Base-by-base conservation (phyloP, 192 early-diverging fungal species). In the Coemansia sp. region DNA sequence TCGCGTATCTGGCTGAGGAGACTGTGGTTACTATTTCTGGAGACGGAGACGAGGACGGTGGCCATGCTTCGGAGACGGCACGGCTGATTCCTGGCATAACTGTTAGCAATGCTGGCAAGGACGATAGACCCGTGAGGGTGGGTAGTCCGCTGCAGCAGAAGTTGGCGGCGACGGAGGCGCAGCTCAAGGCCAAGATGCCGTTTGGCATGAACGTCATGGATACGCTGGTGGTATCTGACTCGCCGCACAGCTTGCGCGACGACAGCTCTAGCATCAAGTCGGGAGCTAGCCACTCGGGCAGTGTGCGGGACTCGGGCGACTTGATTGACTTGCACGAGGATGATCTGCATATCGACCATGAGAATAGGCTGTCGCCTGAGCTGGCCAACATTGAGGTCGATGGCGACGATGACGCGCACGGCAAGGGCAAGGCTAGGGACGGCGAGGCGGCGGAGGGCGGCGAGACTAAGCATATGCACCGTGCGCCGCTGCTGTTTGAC, bases 141-240 rank as follows among this genome's bases (percentile, higher is more conserved):
- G 78, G 78, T 12, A 80, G 78, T 38, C 78, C 79, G 56, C 62
- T 82, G 56, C 71, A 72, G 46, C 48, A 70, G 55, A 39, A 55
- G 42, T 41, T 76, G 67, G 71, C 45, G 27, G 67, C 62, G 11
- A 38, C 75, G 7, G 74, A 82, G 29, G 48, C 71, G n/a, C 67
- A 61, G 34, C 65, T 71, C 59, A 74, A 69, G 65, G 60, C 72
- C 17, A 62, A 68, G 46, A 63, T 70, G 62, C 80, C 80, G 36
- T 83, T 83, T 36, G 80, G 80, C 17, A 65, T 51, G 34, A 83
- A 83, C 61, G 76, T 83, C 59, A 83, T 83, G 80, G 80, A 83
- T 32, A 83, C 80, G 11, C 42, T 83, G 20, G 69, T 77, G 19
- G 80, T 83, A 4, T 61, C 67, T 0, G 76, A 77, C 22, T 44